Percentiles rank a stretch among this genome's conserved stretches.
Evolutionary conservation across 2,329 filamentous ascomycete species (phyloP).

Genomic region (Penicillium paneum): DNA sequence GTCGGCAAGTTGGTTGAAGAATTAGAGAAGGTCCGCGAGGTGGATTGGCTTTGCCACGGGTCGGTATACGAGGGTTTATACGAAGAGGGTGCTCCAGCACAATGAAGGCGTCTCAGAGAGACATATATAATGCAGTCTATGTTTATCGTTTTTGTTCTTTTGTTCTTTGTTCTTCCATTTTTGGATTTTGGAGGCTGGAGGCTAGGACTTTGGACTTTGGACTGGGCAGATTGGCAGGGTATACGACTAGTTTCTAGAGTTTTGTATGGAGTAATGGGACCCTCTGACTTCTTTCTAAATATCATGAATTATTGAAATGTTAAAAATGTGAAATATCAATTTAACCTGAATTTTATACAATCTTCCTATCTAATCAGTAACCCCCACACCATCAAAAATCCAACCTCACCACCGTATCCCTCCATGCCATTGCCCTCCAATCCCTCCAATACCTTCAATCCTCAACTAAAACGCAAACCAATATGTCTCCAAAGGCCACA

Average conservation of each 20-base stretch:
- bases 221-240: slow-evolving; percentile 12
- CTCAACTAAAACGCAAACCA: background rate
- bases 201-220: background rate
- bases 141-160: background rate
- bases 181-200: background rate
- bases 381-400: slow-evolving; percentile 8
- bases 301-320: background rate
- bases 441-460: background rate
- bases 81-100: slow-evolving; percentile 24
- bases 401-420: background rate
- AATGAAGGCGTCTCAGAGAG: slow-evolving; percentile 15
- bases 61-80: slow-evolving; percentile 55
- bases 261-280: background rate
- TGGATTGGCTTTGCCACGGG: slow-evolving; percentile 58
- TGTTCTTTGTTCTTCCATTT: background rate
- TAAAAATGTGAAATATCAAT: background rate
- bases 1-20: slow-evolving; percentile 59
- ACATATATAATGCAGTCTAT: slow-evolving; percentile 6
- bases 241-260: background rate
- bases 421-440: background rate
- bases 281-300: background rate
- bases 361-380: slow-evolving; percentile 10
- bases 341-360: background rate
- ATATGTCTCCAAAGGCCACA: background rate
- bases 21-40: slow-evolving; percentile 55